Percentiles rank a stretch among this genome's conserved stretches.
Conservation (phyloP, 768 basidiomycete genomes). For the Collybia sordida region DNA sequence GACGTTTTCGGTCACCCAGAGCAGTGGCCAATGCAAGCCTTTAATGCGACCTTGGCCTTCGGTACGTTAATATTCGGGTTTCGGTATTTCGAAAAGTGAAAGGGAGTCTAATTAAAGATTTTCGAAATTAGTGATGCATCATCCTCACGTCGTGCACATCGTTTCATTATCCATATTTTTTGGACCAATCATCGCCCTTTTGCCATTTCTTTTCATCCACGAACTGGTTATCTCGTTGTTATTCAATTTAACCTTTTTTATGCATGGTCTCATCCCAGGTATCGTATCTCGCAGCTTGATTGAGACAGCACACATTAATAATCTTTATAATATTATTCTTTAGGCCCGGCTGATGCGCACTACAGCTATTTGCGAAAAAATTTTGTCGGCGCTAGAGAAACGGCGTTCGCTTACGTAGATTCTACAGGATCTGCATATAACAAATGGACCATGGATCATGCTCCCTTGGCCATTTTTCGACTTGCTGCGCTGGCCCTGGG, state of each 20-base stretch:
- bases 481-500: slow-evolving; percentile 28
- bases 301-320: neutral
- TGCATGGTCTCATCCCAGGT: slow-evolving; percentile 36
- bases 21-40: slow-evolving; percentile 17
- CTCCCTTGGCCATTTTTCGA: slow-evolving; percentile 31
- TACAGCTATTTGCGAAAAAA: slow-evolving; percentile 30
- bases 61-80: slow-evolving; percentile 11
- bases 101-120: neutral
- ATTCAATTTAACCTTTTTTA: slow-evolving; percentile 31
- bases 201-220: slow-evolving; percentile 32
- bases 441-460: slow-evolving; percentile 34
- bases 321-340: neutral
- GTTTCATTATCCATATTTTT: slow-evolving; percentile 39
- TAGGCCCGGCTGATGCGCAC: slow-evolving; percentile 29
- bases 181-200: slow-evolving; percentile 37
- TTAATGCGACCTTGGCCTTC: slow-evolving; percentile 9
- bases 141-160: slow-evolving; percentile 36
- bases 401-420: slow-evolving; percentile 36
- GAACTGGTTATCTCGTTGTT: slow-evolving; percentile 32
- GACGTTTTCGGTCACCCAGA: slow-evolving; percentile 11
- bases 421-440: slow-evolving; percentile 34
- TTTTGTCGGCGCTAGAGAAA: slow-evolving; percentile 34
- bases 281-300: slow-evolving; percentile 2
- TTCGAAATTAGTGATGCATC: slow-evolving; percentile 13
- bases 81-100: too few species aligned